phyloP scores from a whole-genome alignment of 768 basidiomycete species.

The Russula earlei region DNA sequence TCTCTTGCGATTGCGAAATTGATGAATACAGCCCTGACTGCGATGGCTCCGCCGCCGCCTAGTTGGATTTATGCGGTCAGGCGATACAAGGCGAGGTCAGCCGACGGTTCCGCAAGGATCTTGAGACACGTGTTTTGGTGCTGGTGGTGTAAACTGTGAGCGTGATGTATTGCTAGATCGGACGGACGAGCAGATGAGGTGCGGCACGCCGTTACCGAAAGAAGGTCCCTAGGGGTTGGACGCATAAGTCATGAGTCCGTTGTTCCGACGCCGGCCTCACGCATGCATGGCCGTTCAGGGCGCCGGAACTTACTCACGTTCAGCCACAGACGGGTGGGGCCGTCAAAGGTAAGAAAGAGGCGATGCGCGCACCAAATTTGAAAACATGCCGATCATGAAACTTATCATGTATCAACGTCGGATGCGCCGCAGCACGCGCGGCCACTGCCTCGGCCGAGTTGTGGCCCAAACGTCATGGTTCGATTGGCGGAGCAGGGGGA shows the following conservation, averaged over 20 bases:
- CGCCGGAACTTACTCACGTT: constrained; percentile 3
- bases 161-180: neutral
- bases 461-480: no score
- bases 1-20: neutral
- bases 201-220: neutral
- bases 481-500: no score
- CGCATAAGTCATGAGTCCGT: no score
- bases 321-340: neutral
- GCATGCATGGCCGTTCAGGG: neutral
- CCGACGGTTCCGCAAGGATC: neutral
- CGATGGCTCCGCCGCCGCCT: neutral
- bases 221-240: neutral
- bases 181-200: neutral
- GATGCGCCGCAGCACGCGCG: no score
- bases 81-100: neutral
- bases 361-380: constrained; percentile 3
- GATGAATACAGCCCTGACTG: neutral
- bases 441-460: no score
- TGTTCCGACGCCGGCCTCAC: no score
- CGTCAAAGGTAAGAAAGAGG: neutral
- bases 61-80: neutral
- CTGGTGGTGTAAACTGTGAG: no score
- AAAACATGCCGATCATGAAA: constrained; percentile 3
- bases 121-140: neutral
- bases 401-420: neutral